A percentile compares a stretch with the other conserved stretches of the same genome.
These are phyloP conservation scores for Aspergillus sp. DNA, from an alignment of 2,329 filamentous ascomycete genomes.

Conservation along the genomic window DNA sequence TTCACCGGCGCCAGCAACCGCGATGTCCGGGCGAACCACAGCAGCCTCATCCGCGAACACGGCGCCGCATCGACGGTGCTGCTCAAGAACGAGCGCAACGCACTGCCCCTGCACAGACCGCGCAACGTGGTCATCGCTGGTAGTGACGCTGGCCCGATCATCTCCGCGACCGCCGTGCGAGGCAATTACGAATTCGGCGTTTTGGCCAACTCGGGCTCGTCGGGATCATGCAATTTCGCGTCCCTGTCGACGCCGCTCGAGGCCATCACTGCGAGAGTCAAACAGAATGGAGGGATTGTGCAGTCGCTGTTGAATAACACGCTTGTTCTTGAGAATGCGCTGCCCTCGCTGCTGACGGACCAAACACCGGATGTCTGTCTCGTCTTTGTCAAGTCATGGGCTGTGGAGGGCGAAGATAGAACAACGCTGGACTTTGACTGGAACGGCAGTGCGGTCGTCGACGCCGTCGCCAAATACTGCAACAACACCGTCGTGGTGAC, in stretches of 20 bases:
- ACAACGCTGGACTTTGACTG: conserved; percentile 60
- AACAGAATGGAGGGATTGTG: conserved; percentile 17
- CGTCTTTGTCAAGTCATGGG: conserved; percentile 77
- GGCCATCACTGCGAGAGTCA: conserved; percentile 20
- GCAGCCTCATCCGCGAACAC: conserved; percentile 63
- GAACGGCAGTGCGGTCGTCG: conserved; percentile 73
- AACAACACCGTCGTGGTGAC: conserved; percentile 86
- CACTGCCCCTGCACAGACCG: conserved; percentile 47
- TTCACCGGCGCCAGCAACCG: conserved; percentile 11
- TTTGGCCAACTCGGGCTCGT: conserved; percentile 13
- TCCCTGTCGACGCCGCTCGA: conserved; percentile 23
- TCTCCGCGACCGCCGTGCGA: conserved; percentile 6
- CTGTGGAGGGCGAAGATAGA: conserved; percentile 73
- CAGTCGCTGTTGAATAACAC: conserved; percentile 17
- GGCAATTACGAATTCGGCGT: conserved; percentile 11
- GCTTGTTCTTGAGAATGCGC: conserved; percentile 3
- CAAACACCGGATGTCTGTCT: conserved; percentile 47
- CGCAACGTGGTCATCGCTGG: conserved; percentile 47
- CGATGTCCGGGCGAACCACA: conserved; percentile 68
- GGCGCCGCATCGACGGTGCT: conserved; percentile 75
- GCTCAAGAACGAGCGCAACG: conserved; percentile 47
- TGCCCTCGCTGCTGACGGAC: conserved; percentile 17
- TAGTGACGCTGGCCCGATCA: conserved; percentile 42
- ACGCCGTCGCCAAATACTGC: conserved; percentile 67
- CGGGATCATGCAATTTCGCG: conserved; percentile 15